phyloP scores from a whole-genome alignment of 208 protist genomes.

The Trypanosoma boissoni region DNA sequence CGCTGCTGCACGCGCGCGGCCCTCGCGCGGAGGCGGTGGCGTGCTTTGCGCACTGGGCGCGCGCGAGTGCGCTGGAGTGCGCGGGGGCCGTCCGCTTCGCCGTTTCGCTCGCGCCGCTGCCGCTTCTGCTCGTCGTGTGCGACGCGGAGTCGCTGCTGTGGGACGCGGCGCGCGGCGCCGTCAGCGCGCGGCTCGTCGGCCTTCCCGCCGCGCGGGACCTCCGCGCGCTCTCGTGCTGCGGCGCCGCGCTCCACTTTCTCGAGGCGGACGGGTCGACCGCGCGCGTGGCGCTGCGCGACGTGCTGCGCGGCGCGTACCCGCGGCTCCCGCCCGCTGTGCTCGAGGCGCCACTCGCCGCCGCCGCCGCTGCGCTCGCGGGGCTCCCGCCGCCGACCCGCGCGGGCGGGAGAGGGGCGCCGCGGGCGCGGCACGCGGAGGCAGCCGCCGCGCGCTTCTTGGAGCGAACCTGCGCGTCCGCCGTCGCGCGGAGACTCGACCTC shows the following conservation, averaged over 20 bases:
- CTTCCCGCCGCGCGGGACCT: slow-evolving; percentile 18
- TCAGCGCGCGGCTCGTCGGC: slow-evolving; percentile 9
- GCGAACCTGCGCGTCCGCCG: slow-evolving; percentile 9
- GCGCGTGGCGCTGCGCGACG: slow-evolving; percentile 13
- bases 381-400: slow-evolving; percentile 17
- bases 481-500: background rate
- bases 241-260: slow-evolving; percentile 28
- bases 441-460: slow-evolving; percentile 10
- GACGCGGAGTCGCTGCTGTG: slow-evolving; percentile 21
- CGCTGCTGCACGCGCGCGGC: background rate
- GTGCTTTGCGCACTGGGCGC: background rate
- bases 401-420: too few species aligned
- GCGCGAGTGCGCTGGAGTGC: background rate
- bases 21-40: background rate
- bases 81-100: background rate
- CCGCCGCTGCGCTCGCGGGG: slow-evolving; percentile 23
- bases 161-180: slow-evolving; percentile 23
- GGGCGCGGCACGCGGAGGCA: background rate
- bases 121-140: slow-evolving; percentile 14
- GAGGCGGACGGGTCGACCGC: slow-evolving; percentile 2
- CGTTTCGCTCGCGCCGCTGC: slow-evolving; percentile 13
- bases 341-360: background rate
- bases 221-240: slow-evolving; percentile 10
- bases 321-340: slow-evolving; percentile 21
- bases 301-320: slow-evolving; percentile 33